A percentile compares a stretch with the other conserved stretches of the same genome.
Conservation (phyloP, 352 stramenopile genomes). For the Pythium plurisporium region DNA sequence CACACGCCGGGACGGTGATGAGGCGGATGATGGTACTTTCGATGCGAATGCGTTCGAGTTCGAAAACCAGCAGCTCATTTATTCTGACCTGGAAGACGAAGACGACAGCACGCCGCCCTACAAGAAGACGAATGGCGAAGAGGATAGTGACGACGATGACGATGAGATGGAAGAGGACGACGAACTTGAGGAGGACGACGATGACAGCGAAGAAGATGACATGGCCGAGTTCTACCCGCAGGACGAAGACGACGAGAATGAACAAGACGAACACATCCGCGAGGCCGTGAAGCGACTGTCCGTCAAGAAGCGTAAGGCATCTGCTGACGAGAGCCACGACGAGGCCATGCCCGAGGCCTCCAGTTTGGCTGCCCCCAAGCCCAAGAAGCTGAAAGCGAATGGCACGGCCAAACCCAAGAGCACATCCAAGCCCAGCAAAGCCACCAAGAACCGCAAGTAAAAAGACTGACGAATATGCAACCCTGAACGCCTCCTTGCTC, state of each 20-base stretch:
- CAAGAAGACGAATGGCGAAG: slow-evolving; percentile 18
- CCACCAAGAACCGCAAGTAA: slow-evolving; percentile 15
- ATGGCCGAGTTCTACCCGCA: slow-evolving; percentile 63
- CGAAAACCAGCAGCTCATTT: slow-evolving; percentile 68
- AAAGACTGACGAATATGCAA: not conserved
- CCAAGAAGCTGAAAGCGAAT: slow-evolving; percentile 17
- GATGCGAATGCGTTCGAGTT: slow-evolving; percentile 82
- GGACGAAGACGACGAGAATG: slow-evolving; percentile 31
- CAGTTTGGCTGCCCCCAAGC: not conserved
- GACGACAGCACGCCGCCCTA: slow-evolving; percentile 12
- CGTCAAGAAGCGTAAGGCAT: slow-evolving; percentile 33
- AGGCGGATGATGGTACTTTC: slow-evolving; percentile 47
- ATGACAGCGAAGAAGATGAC: slow-evolving; percentile 34
- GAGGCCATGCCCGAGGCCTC: slow-evolving; percentile 22
- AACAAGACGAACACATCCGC: slow-evolving; percentile 27
- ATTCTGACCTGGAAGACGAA: slow-evolving; percentile 61
- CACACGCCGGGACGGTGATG: slow-evolving; percentile 25
- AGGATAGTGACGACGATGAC: slow-evolving; percentile 20
- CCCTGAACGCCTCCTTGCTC: no score
- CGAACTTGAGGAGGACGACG: slow-evolving; percentile 21
- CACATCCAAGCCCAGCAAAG: slow-evolving; percentile 1
- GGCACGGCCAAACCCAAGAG: not conserved
- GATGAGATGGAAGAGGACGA: slow-evolving; percentile 21
- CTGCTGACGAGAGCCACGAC: slow-evolving; percentile 16
- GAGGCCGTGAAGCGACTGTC: slow-evolving; percentile 35